Conservation (phyloP, 1,284 basidiomycete genomes). For the Ustilago trichophora region DNA sequence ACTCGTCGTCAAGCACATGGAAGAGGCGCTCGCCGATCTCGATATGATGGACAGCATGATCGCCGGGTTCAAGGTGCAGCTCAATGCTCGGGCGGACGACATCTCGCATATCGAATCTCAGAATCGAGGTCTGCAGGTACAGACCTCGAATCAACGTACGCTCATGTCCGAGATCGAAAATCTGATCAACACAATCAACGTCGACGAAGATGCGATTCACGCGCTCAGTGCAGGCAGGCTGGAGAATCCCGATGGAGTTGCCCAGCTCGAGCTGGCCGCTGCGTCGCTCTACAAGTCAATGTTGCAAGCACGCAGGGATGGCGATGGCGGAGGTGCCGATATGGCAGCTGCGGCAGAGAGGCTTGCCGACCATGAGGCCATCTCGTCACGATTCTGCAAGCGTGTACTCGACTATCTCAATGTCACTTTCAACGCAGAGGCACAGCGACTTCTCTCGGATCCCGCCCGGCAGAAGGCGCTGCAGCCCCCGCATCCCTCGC, state of each 20-base stretch:
- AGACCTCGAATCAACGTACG: conserved; percentile 91
- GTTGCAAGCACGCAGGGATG: conserved; percentile 81
- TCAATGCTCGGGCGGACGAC: conserved; percentile 72
- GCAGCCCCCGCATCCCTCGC: conserved; percentile 46
- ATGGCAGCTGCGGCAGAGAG: conserved; percentile 88
- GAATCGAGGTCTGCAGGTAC: conserved; percentile 94
- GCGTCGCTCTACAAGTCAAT: conserved; percentile 94
- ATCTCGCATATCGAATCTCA: conserved; percentile 95
- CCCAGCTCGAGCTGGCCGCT: conserved; percentile 79
- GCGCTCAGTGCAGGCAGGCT: conserved; percentile 85
- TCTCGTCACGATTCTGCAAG: conserved; percentile 90
- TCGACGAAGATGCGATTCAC: conserved; percentile 78
- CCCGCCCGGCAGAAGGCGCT: conserved; percentile 33
- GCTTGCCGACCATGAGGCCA: conserved; percentile 84
- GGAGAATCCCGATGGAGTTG: conserved; percentile 78
- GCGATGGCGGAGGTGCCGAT: conserved; percentile 70
- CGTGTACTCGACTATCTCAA: conserved; percentile 86
- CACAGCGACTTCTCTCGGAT: conserved; percentile 46
- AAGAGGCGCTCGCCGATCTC: conserved; percentile 83
- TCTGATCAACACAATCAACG: conserved; percentile 87
- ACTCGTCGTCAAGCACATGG: conserved; percentile 86
- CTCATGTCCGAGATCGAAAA: conserved; percentile 61
- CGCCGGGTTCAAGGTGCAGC: conserved; percentile 59
- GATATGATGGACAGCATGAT: conserved; percentile 75
- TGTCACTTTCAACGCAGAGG: conserved; percentile 77